Conservation (phyloP, 2,329 filamentous ascomycete species). For the Pezicula carpinea region DNA sequence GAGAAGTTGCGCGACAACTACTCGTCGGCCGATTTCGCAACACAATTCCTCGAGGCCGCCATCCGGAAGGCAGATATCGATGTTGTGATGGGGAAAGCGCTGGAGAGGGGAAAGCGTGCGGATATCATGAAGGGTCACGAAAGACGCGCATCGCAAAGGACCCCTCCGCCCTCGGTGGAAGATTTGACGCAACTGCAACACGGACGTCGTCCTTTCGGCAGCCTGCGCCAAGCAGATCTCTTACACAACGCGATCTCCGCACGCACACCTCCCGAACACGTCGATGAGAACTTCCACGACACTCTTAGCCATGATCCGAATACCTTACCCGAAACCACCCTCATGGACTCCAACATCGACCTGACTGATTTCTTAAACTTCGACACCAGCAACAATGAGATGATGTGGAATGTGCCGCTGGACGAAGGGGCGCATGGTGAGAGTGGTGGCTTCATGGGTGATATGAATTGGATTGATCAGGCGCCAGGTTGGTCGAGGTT, state of each 20-base stretch:
- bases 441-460: conserved; percentile 19
- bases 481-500: conserved; percentile 16
- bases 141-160: conserved; percentile 3
- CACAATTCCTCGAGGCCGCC: conserved; percentile 87
- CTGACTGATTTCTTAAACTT: conserved; percentile 21
- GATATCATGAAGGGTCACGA: neutral
- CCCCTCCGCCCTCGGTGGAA: conserved; percentile 10
- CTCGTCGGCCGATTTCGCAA: conserved; percentile 92
- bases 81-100: conserved; percentile 11
- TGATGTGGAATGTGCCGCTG: conserved; percentile 16
- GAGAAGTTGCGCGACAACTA: conserved; percentile 85
- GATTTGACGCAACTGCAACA: neutral
- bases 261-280: conserved; percentile 14
- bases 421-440: conserved; percentile 23
- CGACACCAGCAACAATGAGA: conserved; percentile 10
- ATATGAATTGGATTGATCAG: conserved; percentile 23
- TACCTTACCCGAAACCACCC: neutral
- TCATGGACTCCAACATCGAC: conserved; percentile 6
- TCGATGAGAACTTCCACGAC: neutral
- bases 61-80: conserved; percentile 78
- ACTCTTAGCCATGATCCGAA: neutral
- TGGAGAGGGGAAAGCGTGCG: neutral
- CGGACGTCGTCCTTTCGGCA: neutral
- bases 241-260: conserved; percentile 10
- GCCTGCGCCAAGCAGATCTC: neutral